Base-by-base conservation (phyloP, 352 stramenopile genomes). In the Globisporangium spinosum region DNA sequence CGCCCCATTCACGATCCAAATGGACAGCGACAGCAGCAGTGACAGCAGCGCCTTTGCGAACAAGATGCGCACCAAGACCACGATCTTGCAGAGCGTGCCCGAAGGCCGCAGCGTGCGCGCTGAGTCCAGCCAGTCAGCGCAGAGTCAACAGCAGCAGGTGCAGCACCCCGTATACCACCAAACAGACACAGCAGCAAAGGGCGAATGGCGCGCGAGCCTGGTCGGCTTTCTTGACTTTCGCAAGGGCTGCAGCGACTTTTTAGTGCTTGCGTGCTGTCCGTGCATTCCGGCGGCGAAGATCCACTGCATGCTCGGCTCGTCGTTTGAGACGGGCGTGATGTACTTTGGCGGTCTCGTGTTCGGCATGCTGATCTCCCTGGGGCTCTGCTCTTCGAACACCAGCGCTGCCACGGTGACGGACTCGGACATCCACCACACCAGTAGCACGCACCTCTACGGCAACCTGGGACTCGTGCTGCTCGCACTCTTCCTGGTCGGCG, bases 271-370 rank as follows among this genome's bases (percentile, higher is more conserved):
- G 22, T 78, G 72, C 35, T 85, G 77, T 49, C 77, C 77, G 29
- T 85, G 77, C 68, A 77, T 77, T 25, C 77, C 77, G 20, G 72
- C 75, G 20, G 77, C 77, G 20, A 75, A 72, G 38, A 64, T 83
- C 10, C 77, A 80, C 35, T 68, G 80, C 45, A 68, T 62, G 7
- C 71, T 85, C 29, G 76, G 76, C 17, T 69, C 67, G 27, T 63
- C 64, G n/a, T 81, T 77, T 60, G 78, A 85, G 47, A 55, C 65
- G 13, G 79, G 73, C 25, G 62, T 85, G 67, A 55, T 85, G 35
- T 83, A 77, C 68, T 87, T 78, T 58, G 77, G 77, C 8, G 73
- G 60, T 20, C 69, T 87, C 45, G 71, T 70, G 2, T 80, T 81
- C 55, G 73, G 69, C 22, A 59, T 78, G 20, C 38, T 82, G 4